A percentile compares a stretch with the other conserved stretches of the same genome.
Evolutionary conservation across 768 basidiomycete genomes (phyloP).

Genomic region (Kondoa malvinella): DNA sequence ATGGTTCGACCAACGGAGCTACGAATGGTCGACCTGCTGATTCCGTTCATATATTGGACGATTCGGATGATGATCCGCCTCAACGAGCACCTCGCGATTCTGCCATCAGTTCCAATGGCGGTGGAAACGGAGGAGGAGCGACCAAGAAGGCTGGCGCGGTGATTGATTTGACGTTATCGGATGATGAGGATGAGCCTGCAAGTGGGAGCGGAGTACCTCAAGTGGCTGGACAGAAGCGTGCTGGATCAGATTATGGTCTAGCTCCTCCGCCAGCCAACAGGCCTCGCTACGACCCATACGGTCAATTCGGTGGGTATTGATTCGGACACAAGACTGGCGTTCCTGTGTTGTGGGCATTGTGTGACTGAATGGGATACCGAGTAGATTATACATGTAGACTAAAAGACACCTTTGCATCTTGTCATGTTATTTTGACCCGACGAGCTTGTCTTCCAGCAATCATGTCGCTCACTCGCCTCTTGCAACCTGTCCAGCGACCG

Average conservation of each 20-base stretch:
- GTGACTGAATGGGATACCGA: too few species aligned
- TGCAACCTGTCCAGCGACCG: neutral
- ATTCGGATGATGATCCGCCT: conserved; percentile 43
- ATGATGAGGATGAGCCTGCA: conserved; percentile 50
- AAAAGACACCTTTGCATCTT: neutral
- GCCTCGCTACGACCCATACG: neutral
- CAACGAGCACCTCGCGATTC: neutral
- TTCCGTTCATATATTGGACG: conserved; percentile 32
- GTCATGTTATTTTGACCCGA: neutral
- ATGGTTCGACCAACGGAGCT: neutral
- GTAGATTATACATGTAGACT: neutral
- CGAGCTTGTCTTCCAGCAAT: neutral
- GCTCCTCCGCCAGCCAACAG: neutral
- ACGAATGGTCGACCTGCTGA: neutral
- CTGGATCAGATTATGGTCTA: neutral
- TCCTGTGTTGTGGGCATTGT: neutral
- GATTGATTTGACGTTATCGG: conserved; percentile 61
- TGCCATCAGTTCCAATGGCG: conserved; percentile 21
- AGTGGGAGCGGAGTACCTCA: conserved; percentile 24
- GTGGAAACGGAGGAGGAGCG: conserved; percentile 37
- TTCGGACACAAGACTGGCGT: neutral
- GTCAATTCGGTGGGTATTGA: too few species aligned
- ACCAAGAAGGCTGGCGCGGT: conserved; percentile 37
- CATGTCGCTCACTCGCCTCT: neutral
- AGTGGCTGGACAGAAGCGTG: neutral